Base-by-base conservation (phyloP, 2,329 filamentous ascomycete species). In the Nothopassalora personata region DNA sequence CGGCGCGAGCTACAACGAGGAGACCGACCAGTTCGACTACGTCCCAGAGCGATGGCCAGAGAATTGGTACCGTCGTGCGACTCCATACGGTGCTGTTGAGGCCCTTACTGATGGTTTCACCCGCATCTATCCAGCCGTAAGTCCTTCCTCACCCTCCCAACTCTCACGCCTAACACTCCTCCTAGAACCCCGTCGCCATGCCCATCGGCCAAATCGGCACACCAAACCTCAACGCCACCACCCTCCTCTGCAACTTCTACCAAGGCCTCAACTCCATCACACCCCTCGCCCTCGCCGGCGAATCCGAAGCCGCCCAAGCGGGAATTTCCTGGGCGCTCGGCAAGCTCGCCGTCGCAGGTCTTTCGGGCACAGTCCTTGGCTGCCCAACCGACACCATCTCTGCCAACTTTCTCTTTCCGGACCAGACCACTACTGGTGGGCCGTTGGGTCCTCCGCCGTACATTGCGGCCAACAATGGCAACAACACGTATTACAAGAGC, bases 401-500 rank as follows among this genome's bases (percentile, higher is more conserved):
- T 11, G 64, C 67, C 19, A 70, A 73, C 61, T 64, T 65, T 49
- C 56, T 73, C 18, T 74, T 67, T 58, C 70, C 72, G 1, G 66
- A 73, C 51, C 56, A 62, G 2, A 67, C 54, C 10, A 58, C 62
- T 11, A 57, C 64, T 1, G 72, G 73, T 53, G 72, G 73, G 0
- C 73, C 72, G 19, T 50, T 67, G 7, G 68, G 64, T 11, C 63
- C 66, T 27, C 69, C 70, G 23, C 64, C 65, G 15, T 61, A 56
- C 23, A 64, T 65, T 23, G 61, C 64, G 19, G 47, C 60, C 11
- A 71, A 71, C 39, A 68, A 68, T 28, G 71, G 73, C 5, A 68
- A 73, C 59, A 73, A 75, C 53, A 70, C 72, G 1, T 74, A 73
- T 60, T 66, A 70, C 63, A 71, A 73, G 63, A 64, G 68, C 4